phyloP scores from a whole-genome alignment of 148 eudicot genomes.

The Nyssa sinensis region DNA sequence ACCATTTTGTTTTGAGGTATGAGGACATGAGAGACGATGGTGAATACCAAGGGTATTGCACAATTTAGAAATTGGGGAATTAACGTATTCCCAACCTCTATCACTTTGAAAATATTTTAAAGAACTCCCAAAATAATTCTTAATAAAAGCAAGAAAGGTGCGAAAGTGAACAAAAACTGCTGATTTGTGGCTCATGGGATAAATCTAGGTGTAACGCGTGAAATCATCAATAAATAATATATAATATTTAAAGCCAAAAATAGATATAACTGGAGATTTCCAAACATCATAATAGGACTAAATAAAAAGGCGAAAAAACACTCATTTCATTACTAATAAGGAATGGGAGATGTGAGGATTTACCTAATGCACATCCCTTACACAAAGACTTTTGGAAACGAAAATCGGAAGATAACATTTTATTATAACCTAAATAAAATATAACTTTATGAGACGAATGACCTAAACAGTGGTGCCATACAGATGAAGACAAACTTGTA shows the following conservation, averaged over 20 bases:
- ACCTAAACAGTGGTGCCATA: too few relatives aligned
- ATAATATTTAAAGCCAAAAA: not conserved
- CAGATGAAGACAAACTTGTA: too few relatives aligned
- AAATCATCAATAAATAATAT: slow-evolving; percentile 3
- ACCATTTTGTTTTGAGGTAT: not conserved
- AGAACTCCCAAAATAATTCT: not conserved
- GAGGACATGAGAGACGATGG: not conserved
- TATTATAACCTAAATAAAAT: too few relatives aligned
- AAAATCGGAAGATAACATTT: too few relatives aligned
- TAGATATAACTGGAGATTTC: not conserved
- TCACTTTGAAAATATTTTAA: slow-evolving; percentile 4
- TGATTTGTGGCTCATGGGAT: not conserved
- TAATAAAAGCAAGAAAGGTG: not conserved
- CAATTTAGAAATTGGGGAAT: not conserved
- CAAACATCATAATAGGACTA: not conserved
- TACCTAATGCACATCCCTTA: too few relatives aligned
- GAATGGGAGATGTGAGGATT: too few relatives aligned
- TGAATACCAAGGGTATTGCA: not conserved
- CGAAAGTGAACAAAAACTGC: not conserved
- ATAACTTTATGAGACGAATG: too few relatives aligned
- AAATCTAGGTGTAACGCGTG: not conserved
- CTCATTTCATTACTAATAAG: too few relatives aligned
- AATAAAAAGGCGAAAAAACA: not conserved
- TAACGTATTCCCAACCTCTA: not conserved
- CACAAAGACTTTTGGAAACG: too few relatives aligned